A percentile compares a stretch with the other conserved stretches of the same genome.
Evolutionary conservation across 179 eudicot genomes (phyloP).

Genomic region (Patellifolia procumbens): DNA sequence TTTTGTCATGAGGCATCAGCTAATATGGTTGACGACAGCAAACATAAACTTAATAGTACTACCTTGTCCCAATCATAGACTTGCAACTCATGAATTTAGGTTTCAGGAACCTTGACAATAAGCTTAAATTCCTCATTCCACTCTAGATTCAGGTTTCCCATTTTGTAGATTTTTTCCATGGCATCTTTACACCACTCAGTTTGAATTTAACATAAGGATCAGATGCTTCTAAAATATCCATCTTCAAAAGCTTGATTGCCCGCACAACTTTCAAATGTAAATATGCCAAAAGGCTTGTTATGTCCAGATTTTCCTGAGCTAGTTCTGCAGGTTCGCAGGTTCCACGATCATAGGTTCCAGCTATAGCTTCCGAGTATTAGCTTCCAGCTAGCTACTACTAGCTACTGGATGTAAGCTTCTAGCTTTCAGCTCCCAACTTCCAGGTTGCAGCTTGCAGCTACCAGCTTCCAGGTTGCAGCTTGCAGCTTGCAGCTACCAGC

Average conservation of each 20-base stretch:
- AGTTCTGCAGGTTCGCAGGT: too few relatives aligned
- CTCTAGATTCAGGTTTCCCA: slow-evolving; percentile 74
- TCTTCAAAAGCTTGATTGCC: slow-evolving; percentile 76
- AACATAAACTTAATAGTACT: background rate
- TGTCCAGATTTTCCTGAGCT: too few relatives aligned
- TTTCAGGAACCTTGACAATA: slow-evolving; percentile 75
- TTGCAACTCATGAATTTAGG: slow-evolving; percentile 64
- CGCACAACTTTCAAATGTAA: slow-evolving; percentile 79
- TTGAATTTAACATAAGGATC: slow-evolving; percentile 93
- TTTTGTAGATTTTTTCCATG: slow-evolving; percentile 70
- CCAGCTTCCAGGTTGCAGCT: too few relatives aligned
- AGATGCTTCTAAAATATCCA: slow-evolving; percentile 80
- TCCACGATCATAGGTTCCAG: too few relatives aligned
- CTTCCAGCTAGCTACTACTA: too few relatives aligned
- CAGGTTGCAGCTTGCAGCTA: too few relatives aligned
- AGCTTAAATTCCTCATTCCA: slow-evolving; percentile 92
- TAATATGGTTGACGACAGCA: too few relatives aligned
- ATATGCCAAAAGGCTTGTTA: slow-evolving; percentile 88
- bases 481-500: too few relatives aligned
- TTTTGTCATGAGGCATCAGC: background rate
- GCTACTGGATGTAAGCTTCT: too few relatives aligned
- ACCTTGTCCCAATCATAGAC: slow-evolving; percentile 99
- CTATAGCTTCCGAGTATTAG: too few relatives aligned
- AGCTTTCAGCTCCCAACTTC: too few relatives aligned
- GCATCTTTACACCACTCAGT: slow-evolving; percentile 64